Conservation (phyloP, 2,329 filamentous ascomycete species). For the Aspergillus uvarum region DNA sequence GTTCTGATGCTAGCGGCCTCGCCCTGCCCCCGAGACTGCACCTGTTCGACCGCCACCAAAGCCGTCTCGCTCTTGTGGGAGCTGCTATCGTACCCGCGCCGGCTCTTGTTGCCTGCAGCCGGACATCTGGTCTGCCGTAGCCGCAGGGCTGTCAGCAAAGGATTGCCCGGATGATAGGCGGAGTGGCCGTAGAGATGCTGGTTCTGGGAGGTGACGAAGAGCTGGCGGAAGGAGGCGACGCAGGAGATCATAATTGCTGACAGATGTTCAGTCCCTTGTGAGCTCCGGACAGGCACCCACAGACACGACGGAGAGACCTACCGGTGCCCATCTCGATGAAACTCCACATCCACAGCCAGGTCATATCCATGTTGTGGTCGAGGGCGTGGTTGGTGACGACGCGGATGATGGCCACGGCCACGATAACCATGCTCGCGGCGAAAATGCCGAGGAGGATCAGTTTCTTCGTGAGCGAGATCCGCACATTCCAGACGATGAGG, state of each 20-base stretch:
- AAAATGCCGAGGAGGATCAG: not conserved
- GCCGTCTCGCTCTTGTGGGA: not conserved
- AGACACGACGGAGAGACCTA: not conserved
- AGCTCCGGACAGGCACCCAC: too few relatives aligned
- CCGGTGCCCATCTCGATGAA: not conserved
- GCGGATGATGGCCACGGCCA: not conserved
- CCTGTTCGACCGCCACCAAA: not conserved
- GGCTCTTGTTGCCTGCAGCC: not conserved
- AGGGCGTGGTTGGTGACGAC: not conserved
- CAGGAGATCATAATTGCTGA: slow-evolving; percentile 7
- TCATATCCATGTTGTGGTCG: not conserved
- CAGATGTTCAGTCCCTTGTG: too few relatives aligned
- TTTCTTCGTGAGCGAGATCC: not conserved
- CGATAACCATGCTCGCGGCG: not conserved
- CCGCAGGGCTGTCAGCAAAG: not conserved
- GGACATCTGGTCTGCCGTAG: not conserved
- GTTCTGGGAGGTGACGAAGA: slow-evolving; percentile 16
- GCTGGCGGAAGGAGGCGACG: slow-evolving; percentile 17
- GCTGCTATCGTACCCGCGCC: not conserved
- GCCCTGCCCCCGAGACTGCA: not conserved
- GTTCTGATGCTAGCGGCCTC: not conserved
- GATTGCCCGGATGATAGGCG: not conserved
- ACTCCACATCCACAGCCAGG: slow-evolving; percentile 7
- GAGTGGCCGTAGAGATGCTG: slow-evolving; percentile 3
- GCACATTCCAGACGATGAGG: not conserved